Evolutionary conservation across 2,329 filamentous ascomycete genomes (phyloP).

Genomic region (Epichloe baconii): DNA sequence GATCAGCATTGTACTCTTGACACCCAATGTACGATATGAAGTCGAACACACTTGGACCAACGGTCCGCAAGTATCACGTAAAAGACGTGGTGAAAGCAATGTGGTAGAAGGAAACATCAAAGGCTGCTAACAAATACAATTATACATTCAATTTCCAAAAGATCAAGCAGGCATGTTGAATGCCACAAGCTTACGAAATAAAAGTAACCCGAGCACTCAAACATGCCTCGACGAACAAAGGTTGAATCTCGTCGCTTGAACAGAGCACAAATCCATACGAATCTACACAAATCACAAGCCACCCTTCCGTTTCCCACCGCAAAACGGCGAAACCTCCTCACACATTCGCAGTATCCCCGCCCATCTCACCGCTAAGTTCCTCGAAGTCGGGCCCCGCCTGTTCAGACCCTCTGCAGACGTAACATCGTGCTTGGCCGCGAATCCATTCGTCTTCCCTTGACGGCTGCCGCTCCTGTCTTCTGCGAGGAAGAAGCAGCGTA

Average conservation of each 20-base stretch:
- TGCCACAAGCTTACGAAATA: background rate
- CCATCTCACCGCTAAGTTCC: conserved; percentile 50
- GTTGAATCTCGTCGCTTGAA: background rate
- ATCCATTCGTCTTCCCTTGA: conserved; percentile 8
- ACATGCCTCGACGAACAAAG: background rate
- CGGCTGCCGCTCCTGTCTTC: background rate
- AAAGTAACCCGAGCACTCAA: background rate
- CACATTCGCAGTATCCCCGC: conserved; percentile 36
- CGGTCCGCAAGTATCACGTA: too few species aligned
- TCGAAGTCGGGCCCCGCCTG: conserved; percentile 35
- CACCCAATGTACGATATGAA: too few species aligned
- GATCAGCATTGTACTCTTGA: too few species aligned
- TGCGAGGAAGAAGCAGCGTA: conserved; percentile 17
- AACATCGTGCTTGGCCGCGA: background rate
- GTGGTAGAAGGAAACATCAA: too few species aligned
- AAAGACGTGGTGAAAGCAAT: too few species aligned
- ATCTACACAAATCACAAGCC: too few species aligned
- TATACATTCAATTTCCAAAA: background rate
- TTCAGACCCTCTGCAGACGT: conserved; percentile 9
- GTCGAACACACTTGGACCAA: too few species aligned
- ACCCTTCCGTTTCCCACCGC: background rate
- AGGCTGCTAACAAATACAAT: too few species aligned
- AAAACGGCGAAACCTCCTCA: background rate
- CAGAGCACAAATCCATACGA: background rate
- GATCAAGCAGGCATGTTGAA: background rate